Evolutionary conservation across 345 rosid genomes (phyloP).

Genomic region (Brassica rapa): DNA sequence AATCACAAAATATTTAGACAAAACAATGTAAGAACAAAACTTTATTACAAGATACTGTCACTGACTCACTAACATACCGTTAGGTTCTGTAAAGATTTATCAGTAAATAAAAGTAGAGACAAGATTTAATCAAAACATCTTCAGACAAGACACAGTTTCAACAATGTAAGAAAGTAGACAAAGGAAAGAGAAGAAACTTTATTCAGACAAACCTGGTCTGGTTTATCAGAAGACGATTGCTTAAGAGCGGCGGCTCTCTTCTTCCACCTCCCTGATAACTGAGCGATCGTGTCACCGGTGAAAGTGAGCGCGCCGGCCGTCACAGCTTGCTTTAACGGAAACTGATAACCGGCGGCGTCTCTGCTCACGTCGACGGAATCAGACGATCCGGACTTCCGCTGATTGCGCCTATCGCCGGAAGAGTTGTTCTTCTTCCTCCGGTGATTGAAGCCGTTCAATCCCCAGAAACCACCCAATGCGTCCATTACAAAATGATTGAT

Average conservation of each 20-base stretch:
- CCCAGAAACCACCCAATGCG: constrained; percentile 63
- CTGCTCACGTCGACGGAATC: constrained; percentile 50
- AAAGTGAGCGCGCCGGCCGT: constrained; percentile 79
- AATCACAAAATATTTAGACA: too few relatives aligned
- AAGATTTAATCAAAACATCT: background rate
- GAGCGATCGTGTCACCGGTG: constrained; percentile 84
- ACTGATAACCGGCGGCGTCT: constrained; percentile 48
- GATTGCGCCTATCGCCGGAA: constrained; percentile 34
- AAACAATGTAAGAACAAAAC: background rate
- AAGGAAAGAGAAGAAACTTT: background rate
- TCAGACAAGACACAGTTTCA: background rate
- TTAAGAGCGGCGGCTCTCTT: constrained; percentile 34
- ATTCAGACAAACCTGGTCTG: constrained; percentile 32
- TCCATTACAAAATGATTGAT: constrained; percentile 46
- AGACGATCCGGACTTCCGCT: constrained; percentile 53
- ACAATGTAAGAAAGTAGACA: background rate
- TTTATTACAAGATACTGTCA: constrained; percentile 3
- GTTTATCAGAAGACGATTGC: constrained; percentile 29
- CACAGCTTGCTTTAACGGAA: constrained; percentile 83
- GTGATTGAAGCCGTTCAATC: constrained; percentile 47
- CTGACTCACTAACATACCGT: background rate
- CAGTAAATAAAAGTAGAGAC: too few relatives aligned
- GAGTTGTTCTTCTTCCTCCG: constrained; percentile 35
- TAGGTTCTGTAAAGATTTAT: too few relatives aligned
- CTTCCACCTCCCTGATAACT: constrained; percentile 54